phyloP scores from a whole-genome alignment of 2,329 filamentous ascomycete species.

The Myriosclerotinia scirpicola region DNA sequence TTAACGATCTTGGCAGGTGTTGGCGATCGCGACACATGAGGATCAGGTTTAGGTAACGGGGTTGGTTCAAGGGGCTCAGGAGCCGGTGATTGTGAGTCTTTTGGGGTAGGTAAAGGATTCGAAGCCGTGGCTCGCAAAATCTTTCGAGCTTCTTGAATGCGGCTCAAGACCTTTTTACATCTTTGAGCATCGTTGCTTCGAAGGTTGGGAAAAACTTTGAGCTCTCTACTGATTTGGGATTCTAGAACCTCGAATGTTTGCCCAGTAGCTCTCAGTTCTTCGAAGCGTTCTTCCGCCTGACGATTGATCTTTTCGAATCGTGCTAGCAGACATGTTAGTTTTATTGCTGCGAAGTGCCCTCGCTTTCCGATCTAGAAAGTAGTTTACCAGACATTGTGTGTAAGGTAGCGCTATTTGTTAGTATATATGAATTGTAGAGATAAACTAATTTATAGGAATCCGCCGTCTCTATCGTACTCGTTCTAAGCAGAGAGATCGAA shows the following conservation, averaged over 20 bases:
- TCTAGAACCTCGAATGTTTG: background rate
- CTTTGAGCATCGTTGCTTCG: background rate
- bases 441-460: background rate
- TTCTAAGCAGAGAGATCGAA: background rate
- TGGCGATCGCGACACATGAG: background rate
- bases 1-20: background rate
- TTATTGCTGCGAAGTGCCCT: background rate
- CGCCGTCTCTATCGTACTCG: no score
- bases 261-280: background rate
- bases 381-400: slow-evolving; percentile 10
- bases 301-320: background rate
- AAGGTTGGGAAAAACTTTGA: background rate
- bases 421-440: background rate
- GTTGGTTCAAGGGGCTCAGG: background rate
- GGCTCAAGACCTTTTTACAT: background rate
- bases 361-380: background rate
- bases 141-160: background rate
- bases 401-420: background rate
- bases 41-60: background rate
- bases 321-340: background rate
- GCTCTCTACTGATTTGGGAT: background rate
- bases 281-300: background rate
- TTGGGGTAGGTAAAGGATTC: no score
- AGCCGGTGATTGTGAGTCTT: background rate
- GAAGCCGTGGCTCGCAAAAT: background rate